A percentile compares a stretch with the other conserved stretches of the same genome.
Conservation (phyloP, 345 rosid species). For the Geranium rotundifolium region DNA sequence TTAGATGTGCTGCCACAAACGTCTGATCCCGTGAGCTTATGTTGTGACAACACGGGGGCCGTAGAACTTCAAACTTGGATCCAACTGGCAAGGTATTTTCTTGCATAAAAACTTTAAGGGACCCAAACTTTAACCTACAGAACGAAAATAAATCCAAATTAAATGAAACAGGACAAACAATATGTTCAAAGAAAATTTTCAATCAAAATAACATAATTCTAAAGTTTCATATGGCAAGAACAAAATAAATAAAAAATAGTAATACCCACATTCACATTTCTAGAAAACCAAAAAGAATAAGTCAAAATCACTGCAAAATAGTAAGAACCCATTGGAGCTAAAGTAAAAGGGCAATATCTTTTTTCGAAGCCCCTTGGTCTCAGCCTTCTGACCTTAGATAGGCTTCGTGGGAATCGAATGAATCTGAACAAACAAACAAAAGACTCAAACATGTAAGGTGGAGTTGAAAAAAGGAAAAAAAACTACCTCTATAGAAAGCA, state of each 20-base stretch:
- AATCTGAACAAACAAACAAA: slow-evolving; percentile 26
- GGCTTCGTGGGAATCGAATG: slow-evolving; percentile 64
- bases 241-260: no score
- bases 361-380: slow-evolving; percentile 74
- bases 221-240: not conserved
- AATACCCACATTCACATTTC: not conserved
- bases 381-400: slow-evolving; percentile 73
- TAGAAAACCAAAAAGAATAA: not conserved
- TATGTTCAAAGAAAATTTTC: not conserved
- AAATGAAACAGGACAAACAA: not conserved
- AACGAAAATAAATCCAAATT: not conserved
- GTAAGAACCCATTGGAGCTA: not conserved
- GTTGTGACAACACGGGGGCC: no score
- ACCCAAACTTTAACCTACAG: slow-evolving; percentile 78
- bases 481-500: no score
- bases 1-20: no score
- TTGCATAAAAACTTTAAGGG: slow-evolving; percentile 63
- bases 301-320: no score
- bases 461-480: no score
- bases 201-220: not conserved
- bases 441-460: no score
- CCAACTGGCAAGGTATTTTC: slow-evolving; percentile 90
- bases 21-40: no score
- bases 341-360: slow-evolving; percentile 33
- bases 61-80: slow-evolving; percentile 59